Evolutionary conservation across 805 yeast genomes (phyloP).

Genomic region (Saccharomycopsis fermentans): DNA sequence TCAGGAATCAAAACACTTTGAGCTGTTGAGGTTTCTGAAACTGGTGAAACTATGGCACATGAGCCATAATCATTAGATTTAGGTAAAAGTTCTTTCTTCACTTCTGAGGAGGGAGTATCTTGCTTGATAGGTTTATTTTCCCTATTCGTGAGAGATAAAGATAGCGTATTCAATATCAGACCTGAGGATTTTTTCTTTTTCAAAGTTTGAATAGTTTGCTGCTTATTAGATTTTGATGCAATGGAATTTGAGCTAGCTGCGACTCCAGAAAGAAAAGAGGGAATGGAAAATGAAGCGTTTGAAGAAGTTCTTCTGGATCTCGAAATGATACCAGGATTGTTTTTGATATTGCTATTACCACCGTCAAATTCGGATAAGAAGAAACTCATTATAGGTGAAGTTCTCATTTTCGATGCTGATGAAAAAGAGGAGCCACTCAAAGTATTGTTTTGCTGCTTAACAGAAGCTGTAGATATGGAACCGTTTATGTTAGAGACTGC

Average conservation of each 20-base stretch:
- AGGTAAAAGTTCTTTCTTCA: background rate
- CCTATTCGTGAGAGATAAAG: background rate
- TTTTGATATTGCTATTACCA: background rate
- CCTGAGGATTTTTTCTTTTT: background rate
- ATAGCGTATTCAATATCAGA: background rate
- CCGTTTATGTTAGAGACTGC: background rate
- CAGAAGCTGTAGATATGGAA: background rate
- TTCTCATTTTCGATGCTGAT: background rate
- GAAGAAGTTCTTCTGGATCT: background rate
- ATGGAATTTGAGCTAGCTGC: background rate
- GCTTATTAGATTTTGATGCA: background rate
- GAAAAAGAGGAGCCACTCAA: background rate
- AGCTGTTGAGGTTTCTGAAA: background rate
- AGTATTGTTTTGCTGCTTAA: background rate
- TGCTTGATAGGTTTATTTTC: background rate
- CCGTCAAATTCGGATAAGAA: conserved; percentile 15
- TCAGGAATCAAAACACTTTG: too few species aligned
- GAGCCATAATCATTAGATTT: background rate
- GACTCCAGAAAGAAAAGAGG: background rate
- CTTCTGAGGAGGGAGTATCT: background rate
- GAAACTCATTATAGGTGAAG: conserved; percentile 13
- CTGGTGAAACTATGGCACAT: background rate
- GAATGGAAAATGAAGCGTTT: background rate
- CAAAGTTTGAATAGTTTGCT: background rate
- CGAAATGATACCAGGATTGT: background rate